phyloP scores from a whole-genome alignment of 129 eudicot genomes.

The Kitagawia praeruptora region DNA sequence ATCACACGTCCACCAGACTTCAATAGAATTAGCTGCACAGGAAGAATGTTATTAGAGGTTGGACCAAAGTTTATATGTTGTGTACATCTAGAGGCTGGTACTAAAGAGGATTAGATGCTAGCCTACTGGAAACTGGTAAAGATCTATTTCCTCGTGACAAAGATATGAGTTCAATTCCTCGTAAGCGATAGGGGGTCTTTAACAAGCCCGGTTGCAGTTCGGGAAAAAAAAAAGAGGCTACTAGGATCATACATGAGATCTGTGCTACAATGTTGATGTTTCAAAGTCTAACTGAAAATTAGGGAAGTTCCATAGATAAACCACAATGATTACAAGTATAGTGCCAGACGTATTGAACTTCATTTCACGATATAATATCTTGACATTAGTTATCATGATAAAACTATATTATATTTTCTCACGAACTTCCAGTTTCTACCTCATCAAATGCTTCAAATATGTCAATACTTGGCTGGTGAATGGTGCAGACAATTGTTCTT shows the following conservation, averaged over 20 bases:
- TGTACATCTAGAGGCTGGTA: neutral
- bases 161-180: too few species aligned
- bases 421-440: neutral
- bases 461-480: constrained; percentile 10
- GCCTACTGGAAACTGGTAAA: neutral
- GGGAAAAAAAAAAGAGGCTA: neutral
- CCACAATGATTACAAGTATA: neutral
- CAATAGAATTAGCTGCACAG: constrained; percentile 24
- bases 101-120: neutral
- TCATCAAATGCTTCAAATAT: constrained; percentile 10
- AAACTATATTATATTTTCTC: neutral
- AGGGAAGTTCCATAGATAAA: neutral
- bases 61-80: neutral
- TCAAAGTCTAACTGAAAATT: neutral
- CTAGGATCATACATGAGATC: neutral
- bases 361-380: neutral
- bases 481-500: constrained; percentile 6
- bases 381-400: neutral
- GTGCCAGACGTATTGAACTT: neutral
- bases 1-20: constrained; percentile 26
- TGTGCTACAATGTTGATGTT: neutral
- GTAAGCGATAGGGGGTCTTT: too few species aligned
- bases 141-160: too few species aligned
- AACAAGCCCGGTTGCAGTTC: neutral
- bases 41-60: neutral